Base-by-base conservation (phyloP, 208 protist species). In the Leishmania arabica region DNA sequence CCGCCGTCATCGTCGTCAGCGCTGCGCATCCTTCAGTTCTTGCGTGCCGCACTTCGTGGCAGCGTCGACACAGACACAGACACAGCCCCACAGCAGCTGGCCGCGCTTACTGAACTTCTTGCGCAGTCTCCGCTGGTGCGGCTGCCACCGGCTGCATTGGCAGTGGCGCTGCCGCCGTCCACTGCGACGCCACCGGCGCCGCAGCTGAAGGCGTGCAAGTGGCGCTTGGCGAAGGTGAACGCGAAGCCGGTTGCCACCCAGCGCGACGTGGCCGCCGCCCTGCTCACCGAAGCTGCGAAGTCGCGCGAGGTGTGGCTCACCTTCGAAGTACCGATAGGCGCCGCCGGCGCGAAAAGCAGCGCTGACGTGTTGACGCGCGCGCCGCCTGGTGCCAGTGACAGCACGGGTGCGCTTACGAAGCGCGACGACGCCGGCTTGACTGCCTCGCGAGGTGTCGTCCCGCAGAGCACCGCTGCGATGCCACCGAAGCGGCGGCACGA, bases 281-380 rank as follows among this genome's bases (percentile, higher is more conserved):
- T 87, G 45, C 75, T 87, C 70, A 68, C 64, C 54, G 54, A 80
- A 34, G 58, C 76, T 13, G 37, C 34, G 15, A 84, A 84, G 84
- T 58, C 76, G 9, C 84, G 76, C 47, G 84, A 87, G 15, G 79
- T 84, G 37, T 80, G 79, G 75, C 75, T 87, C 74, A 87, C 84
- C 60, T 87, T 87, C 60, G 84, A 80, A 11, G 4, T 65, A 19
- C 21, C 73, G 1, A 60, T 82, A 15, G 47, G 19, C 51, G 58
- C n/a, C 24, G 17, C 74, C 21, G 56, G 21, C 31, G 56, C 17
- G 21, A 17, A 45, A 4, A 31, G 72, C 34, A 17, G 15, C 51
- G 19, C 53, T n/a, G 47, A 47, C 31, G 72, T 76, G 24, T 34
- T 11, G 47, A n/a, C 40, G 66, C 66, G 42, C 66, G 37, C 40